A percentile compares a stretch with the other conserved stretches of the same genome.
phyloP scores from a whole-genome alignment of 352 stramenopile genomes.

The Phytophthora rubi region DNA sequence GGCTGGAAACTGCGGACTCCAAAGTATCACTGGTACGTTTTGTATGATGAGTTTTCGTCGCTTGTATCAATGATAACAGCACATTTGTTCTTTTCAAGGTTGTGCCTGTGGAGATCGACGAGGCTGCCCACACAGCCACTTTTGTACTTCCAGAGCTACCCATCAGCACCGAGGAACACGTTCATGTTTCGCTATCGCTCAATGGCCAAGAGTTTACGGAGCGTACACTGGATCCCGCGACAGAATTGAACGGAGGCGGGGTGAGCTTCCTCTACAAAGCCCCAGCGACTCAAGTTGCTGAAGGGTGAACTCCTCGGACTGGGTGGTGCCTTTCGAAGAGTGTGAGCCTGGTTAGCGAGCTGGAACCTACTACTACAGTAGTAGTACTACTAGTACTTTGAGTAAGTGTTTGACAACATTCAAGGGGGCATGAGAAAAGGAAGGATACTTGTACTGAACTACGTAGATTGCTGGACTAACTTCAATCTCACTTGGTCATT shows the following conservation, averaged over 20 bases:
- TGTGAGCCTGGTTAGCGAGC: no score
- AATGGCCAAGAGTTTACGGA: constrained; percentile 48
- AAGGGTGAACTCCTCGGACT: neutral
- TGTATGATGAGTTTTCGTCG: neutral
- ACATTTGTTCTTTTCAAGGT: constrained; percentile 22
- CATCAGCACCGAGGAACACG: constrained; percentile 14
- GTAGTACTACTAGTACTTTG: no score
- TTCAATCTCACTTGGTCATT: no score
- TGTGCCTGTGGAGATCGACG: constrained; percentile 32
- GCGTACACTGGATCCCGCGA: neutral
- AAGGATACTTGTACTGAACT: no score
- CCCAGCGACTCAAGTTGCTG: neutral
- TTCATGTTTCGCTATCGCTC: constrained; percentile 37
- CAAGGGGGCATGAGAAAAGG: no score
- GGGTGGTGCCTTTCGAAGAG: no score
- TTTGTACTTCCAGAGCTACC: constrained; percentile 40
- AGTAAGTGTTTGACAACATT: no score
- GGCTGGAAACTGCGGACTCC: constrained; percentile 16
- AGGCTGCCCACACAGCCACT: constrained; percentile 24
- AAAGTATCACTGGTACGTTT: constrained; percentile 34
- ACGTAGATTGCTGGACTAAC: no score
- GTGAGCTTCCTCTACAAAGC: constrained; percentile 33
- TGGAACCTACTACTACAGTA: no score
- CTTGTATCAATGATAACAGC: constrained; percentile 5
- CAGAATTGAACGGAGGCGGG: neutral